Conservation (phyloP, 345 rosid species). For the Streptanthus diversifolius region DNA sequence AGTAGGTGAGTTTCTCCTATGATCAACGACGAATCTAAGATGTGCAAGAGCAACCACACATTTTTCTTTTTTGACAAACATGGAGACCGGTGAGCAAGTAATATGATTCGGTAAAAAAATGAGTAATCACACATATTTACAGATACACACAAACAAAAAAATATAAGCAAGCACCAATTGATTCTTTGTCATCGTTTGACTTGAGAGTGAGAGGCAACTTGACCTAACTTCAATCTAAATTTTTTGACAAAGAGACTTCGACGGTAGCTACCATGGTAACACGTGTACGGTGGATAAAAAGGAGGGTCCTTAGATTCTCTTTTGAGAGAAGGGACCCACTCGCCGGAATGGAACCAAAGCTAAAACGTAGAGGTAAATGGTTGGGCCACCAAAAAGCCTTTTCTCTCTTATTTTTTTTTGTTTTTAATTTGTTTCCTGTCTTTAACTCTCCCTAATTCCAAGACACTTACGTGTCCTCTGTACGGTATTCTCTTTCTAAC, state of each 20-base stretch:
- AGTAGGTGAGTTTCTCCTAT: not conserved
- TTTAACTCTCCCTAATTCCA: conserved; percentile 11
- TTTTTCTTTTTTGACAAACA: not conserved
- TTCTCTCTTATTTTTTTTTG: not conserved
- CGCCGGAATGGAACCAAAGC: not conserved
- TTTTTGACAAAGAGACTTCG: not conserved
- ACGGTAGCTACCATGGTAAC: not conserved
- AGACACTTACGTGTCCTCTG: conserved; percentile 29
- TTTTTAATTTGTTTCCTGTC: not conserved
- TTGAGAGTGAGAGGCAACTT: conserved; percentile 8
- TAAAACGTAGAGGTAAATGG: conserved; percentile 21
- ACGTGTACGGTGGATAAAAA: conserved; percentile 8
- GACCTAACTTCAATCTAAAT: not conserved
- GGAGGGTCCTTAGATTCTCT: not conserved
- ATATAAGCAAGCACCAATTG: not conserved
- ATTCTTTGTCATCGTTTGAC: not conserved
- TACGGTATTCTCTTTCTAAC: conserved; percentile 20
- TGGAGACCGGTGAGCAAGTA: not conserved
- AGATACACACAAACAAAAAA: not conserved
- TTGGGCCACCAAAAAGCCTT: conserved; percentile 28
- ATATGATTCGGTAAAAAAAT: not conserved
- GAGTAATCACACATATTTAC: not conserved
- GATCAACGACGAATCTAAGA: not conserved
- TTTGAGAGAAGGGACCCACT: conserved; percentile 1
- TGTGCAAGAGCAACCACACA: not conserved